These are phyloP conservation scores for Penstemon eatonii DNA, from an alignment of 257 asterid genomes.

Conservation along the genomic window DNA sequence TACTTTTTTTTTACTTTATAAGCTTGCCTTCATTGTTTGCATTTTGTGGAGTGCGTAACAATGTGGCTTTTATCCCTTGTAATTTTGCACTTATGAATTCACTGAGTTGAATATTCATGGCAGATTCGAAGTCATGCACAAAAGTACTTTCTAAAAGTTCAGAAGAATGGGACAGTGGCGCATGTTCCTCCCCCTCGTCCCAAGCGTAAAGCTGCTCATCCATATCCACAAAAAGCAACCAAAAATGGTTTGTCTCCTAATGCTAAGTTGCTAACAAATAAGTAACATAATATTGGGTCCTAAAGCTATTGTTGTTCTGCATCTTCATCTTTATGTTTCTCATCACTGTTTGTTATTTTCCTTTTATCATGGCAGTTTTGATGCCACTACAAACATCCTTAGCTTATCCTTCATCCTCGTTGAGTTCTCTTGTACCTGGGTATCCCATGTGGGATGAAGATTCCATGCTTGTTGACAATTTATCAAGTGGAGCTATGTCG, in stretches of 20 bases:
- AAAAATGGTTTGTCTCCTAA: constrained; percentile 61
- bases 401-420: constrained; percentile 39
- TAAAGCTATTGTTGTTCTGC: constrained; percentile 12
- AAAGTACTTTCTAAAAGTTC: constrained; percentile 91
- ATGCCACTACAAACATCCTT: constrained; percentile 66
- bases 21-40: constrained; percentile 6
- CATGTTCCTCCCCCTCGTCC: constrained; percentile 99
- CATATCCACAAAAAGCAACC: constrained; percentile 94
- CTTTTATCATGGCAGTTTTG: constrained; percentile 41
- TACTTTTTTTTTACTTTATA: neutral
- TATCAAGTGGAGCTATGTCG: constrained; percentile 33
- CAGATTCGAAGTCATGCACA: constrained; percentile 99
- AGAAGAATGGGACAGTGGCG: constrained; percentile 87
- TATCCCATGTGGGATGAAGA: constrained; percentile 74
- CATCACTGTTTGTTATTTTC: neutral
- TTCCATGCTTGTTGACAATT: constrained; percentile 47
- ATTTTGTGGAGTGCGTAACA: neutral
- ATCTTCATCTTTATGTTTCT: constrained; percentile 24
- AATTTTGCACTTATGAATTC: constrained; percentile 10
- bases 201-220: constrained; percentile 96
- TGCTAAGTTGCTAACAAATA: neutral
- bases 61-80: constrained; percentile 19
- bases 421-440: constrained; percentile 43
- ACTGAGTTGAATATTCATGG: constrained; percentile 6
- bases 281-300: neutral